Conservation (phyloP, 805 yeast species). For the Cyberlindnera mrakii region DNA sequence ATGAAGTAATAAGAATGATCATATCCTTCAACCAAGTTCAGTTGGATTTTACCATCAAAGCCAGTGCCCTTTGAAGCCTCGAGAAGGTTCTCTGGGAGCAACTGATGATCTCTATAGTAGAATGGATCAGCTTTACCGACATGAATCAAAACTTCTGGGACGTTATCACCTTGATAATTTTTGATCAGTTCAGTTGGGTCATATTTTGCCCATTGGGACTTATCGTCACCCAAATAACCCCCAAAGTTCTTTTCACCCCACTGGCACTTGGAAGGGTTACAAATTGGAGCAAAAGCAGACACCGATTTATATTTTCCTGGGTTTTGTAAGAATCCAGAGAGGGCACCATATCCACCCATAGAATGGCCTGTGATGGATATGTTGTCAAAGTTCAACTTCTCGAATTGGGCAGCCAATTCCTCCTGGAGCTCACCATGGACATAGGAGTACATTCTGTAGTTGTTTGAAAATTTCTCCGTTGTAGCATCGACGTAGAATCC, state of each 20-base stretch:
- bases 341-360: constrained; percentile 97
- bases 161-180: constrained; percentile 40
- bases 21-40: constrained; percentile 68
- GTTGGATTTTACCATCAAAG: constrained; percentile 54
- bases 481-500: constrained; percentile 91
- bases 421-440: constrained; percentile 62
- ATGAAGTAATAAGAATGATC: constrained; percentile 91
- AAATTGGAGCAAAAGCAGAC: constrained; percentile 87
- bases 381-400: constrained; percentile 52
- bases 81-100: constrained; percentile 69
- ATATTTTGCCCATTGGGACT: constrained; percentile 55
- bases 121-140: constrained; percentile 79
- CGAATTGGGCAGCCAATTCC: constrained; percentile 33
- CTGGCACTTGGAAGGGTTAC: constrained; percentile 67
- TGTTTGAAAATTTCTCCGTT: constrained; percentile 56
- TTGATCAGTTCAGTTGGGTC: constrained; percentile 81
- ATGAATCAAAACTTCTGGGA: constrained; percentile 68
- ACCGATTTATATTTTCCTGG: constrained; percentile 73
- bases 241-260: constrained; percentile 89
- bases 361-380: constrained; percentile 92
- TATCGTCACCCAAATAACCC: constrained; percentile 62
- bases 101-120: constrained; percentile 50
- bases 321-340: constrained; percentile 59
- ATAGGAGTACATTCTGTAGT: constrained; percentile 86
- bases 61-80: constrained; percentile 48